Conservation (phyloP, 2,329 filamentous ascomycete genomes). For the Epicoccum nigrum region DNA sequence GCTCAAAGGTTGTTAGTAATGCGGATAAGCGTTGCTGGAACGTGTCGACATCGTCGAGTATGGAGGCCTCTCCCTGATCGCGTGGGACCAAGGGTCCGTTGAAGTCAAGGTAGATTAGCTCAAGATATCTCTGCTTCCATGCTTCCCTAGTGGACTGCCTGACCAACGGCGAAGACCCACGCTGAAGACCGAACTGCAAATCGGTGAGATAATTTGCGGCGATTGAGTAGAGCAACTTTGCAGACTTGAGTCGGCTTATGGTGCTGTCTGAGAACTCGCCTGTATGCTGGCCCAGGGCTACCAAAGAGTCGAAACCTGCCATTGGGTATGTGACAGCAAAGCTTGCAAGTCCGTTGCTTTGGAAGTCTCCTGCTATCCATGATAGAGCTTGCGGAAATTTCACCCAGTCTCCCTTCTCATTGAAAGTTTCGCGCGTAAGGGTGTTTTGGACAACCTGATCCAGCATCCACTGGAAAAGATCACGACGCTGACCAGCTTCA, state of each 20-base stretch:
- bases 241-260: conserved; percentile 17
- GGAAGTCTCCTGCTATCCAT: conserved; percentile 38
- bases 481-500: conserved; percentile 26
- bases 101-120: conserved; percentile 37
- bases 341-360: conserved; percentile 33
- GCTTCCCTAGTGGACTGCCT: not conserved
- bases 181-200: conserved; percentile 18
- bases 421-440: conserved; percentile 40
- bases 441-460: conserved; percentile 35
- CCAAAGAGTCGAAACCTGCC: conserved; percentile 34
- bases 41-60: conserved; percentile 15
- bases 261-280: conserved; percentile 22
- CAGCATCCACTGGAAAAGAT: conserved; percentile 39
- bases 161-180: not conserved
- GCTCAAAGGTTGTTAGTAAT: not conserved
- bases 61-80: conserved; percentile 19
- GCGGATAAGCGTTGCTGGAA: conserved; percentile 23
- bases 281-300: conserved; percentile 28
- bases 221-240: conserved; percentile 35
- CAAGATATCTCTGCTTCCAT: conserved; percentile 38
- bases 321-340: conserved; percentile 41
- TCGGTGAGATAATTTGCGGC: conserved; percentile 33
- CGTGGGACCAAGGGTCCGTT: conserved; percentile 33
- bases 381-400: conserved; percentile 33
- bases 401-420: conserved; percentile 38